Percentiles rank a stretch among this genome's conserved stretches.
phyloP scores from a whole-genome alignment of 495 filamentous ascomycete genomes.

The Mytilinidion resinicola region DNA sequence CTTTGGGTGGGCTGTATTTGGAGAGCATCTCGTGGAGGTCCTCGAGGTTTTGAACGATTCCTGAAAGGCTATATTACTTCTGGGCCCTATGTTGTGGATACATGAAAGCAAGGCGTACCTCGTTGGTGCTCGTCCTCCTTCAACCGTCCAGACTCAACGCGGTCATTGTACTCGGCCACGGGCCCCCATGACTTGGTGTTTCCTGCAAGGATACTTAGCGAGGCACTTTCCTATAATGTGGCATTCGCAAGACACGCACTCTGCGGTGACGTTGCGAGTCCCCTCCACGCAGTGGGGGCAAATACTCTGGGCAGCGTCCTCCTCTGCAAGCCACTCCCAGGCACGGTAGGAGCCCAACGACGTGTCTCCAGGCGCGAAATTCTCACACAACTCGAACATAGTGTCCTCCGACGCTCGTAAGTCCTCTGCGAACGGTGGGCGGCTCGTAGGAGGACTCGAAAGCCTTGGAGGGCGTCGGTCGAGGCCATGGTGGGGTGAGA shows the following conservation, averaged over 20 bases:
- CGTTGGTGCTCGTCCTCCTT: slow-evolving; percentile 87
- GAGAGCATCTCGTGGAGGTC: slow-evolving; percentile 79
- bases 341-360: neutral
- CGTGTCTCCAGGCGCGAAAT: slow-evolving; percentile 1
- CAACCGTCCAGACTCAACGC: slow-evolving; percentile 64
- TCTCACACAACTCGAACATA: slow-evolving; percentile 23
- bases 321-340: neutral
- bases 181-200: slow-evolving; percentile 48
- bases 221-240: neutral
- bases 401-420: slow-evolving; percentile 4
- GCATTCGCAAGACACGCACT: neutral
- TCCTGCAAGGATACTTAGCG: neutral
- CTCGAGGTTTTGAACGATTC: slow-evolving; percentile 81
- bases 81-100: neutral
- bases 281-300: slow-evolving; percentile 6
- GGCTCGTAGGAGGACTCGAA: slow-evolving; percentile 8
- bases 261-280: slow-evolving; percentile 8
- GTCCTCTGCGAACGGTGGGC: neutral
- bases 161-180: slow-evolving; percentile 75
- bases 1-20: slow-evolving; percentile 62
- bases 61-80: slow-evolving; percentile 36
- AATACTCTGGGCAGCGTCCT: neutral
- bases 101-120: slow-evolving; percentile 46
- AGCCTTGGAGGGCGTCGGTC: slow-evolving; percentile 7
- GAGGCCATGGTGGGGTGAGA: slow-evolving; percentile 13